Conservation (phyloP, 2,329 filamentous ascomycete species). For the Beauveria pseudobassiana region DNA sequence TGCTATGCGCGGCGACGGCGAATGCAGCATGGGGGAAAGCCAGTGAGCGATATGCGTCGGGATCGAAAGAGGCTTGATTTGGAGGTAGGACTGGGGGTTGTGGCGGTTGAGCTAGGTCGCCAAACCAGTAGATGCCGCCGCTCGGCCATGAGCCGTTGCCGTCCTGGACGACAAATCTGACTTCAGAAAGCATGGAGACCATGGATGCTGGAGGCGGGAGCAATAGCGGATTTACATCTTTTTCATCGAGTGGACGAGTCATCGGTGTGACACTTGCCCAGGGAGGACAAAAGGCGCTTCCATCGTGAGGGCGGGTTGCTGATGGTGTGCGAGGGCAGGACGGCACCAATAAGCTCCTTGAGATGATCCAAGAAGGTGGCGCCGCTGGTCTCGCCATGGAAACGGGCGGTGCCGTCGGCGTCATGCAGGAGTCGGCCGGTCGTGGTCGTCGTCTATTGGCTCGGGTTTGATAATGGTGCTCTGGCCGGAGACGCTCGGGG, state of each 20-base stretch:
- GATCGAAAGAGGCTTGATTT: conserved; percentile 17
- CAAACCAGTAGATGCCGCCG: conserved; percentile 44
- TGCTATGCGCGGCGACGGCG: conserved; percentile 30
- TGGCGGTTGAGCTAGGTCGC: conserved; percentile 29
- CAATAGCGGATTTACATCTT: conserved; percentile 31
- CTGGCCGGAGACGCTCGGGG: conserved; percentile 5
- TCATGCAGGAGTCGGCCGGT: conserved; percentile 39
- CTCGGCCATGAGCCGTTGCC: conserved; percentile 32
- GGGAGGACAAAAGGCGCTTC: conserved; percentile 30
- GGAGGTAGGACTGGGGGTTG: conserved; percentile 16
- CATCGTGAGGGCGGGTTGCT: conserved; percentile 14
- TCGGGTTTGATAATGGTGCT: conserved; percentile 13
- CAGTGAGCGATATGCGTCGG: conserved; percentile 28
- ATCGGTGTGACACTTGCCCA: conserved; percentile 39
- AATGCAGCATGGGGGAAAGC: conserved; percentile 40
- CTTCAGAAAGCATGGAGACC: conserved; percentile 29
- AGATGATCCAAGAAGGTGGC: conserved; percentile 42
- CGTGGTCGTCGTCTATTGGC: conserved; percentile 10
- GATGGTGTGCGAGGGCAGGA: conserved; percentile 23
- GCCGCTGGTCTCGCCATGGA: conserved; percentile 42
- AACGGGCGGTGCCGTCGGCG: conserved; percentile 35
- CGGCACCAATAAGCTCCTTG: conserved; percentile 38
- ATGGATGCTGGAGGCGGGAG: conserved; percentile 32
- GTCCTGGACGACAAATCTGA: conserved; percentile 39
- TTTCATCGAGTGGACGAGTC: conserved; percentile 34